Conservation (phyloP, 192 early-diverging fungal genomes). For the Physocladia obscura region DNA sequence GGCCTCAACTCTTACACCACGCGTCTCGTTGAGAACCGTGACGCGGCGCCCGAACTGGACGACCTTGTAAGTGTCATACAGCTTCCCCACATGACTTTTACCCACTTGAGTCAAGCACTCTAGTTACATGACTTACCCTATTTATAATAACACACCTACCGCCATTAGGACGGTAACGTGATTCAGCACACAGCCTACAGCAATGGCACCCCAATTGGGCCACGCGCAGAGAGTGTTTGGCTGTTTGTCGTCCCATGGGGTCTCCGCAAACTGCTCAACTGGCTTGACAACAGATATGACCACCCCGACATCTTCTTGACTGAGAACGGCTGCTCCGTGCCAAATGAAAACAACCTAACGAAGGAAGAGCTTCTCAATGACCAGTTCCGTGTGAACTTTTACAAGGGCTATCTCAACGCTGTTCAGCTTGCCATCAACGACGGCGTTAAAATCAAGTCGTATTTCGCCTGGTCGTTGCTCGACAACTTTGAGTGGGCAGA, state of each 20-base stretch:
- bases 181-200: background rate
- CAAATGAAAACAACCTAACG: background rate
- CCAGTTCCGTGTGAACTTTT: conserved; percentile 31
- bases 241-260: background rate
- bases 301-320: conserved; percentile 15
- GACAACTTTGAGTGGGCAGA: conserved; percentile 49
- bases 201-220: conserved; percentile 11
- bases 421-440: conserved; percentile 26
- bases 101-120: background rate
- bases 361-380: conserved; percentile 16
- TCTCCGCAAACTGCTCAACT: background rate
- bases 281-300: background rate
- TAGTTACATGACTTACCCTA: background rate
- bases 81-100: too few species aligned
- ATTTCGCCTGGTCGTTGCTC: conserved; percentile 42
- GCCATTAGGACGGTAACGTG: background rate
- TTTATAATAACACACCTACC: conserved; percentile 2
- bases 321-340: conserved; percentile 8
- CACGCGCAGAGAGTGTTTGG: background rate
- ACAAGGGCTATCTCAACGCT: conserved; percentile 32
- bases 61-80: too few species aligned
- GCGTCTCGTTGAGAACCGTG: conserved; percentile 25
- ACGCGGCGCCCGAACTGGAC: background rate
- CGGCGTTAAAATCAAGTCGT: conserved; percentile 22
- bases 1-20: conserved; percentile 45